Evolutionary conservation across 306 rosid species (phyloP).

Genomic region (Inga laurina): DNA sequence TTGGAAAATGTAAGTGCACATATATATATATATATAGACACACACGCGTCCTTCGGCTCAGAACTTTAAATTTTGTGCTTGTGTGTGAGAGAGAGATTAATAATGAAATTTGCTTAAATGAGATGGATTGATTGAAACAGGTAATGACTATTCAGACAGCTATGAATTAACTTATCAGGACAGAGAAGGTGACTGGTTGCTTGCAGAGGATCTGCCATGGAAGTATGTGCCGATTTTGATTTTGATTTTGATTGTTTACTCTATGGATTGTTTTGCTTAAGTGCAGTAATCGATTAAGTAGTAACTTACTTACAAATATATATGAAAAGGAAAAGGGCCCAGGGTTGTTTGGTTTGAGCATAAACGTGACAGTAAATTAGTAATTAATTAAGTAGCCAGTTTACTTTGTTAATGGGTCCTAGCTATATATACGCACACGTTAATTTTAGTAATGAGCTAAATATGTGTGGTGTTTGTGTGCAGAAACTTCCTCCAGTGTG

Average conservation of each 20-base stretch:
- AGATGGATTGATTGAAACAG: conserved; percentile 29
- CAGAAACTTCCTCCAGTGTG: conserved; percentile 61
- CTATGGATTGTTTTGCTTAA: too few relatives aligned
- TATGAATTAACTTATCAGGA: conserved; percentile 70
- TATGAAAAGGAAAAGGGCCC: not conserved
- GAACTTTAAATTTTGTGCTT: not conserved
- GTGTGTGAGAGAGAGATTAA: not conserved
- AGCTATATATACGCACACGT: too few relatives aligned
- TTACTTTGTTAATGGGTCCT: too few relatives aligned
- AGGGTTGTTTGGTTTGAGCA: not conserved
- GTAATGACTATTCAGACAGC: conserved; percentile 38
- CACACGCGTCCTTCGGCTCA: too few relatives aligned
- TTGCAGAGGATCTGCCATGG: conserved; percentile 80
- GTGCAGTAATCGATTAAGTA: too few relatives aligned
- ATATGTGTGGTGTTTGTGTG: not conserved
- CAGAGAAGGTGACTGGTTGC: conserved; percentile 81
- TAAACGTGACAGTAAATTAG: too few relatives aligned
- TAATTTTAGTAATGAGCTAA: too few relatives aligned
- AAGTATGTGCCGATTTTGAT: conserved; percentile 41
- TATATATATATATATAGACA: too few relatives aligned
- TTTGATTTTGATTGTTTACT: too few relatives aligned
- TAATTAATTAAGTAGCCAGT: too few relatives aligned
- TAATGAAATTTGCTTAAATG: too few relatives aligned
- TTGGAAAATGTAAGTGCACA: conserved; percentile 46
- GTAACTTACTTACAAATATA: too few relatives aligned